phyloP scores from a whole-genome alignment of 2,329 filamentous ascomycete genomes.

The Nakataea oryzae region DNA sequence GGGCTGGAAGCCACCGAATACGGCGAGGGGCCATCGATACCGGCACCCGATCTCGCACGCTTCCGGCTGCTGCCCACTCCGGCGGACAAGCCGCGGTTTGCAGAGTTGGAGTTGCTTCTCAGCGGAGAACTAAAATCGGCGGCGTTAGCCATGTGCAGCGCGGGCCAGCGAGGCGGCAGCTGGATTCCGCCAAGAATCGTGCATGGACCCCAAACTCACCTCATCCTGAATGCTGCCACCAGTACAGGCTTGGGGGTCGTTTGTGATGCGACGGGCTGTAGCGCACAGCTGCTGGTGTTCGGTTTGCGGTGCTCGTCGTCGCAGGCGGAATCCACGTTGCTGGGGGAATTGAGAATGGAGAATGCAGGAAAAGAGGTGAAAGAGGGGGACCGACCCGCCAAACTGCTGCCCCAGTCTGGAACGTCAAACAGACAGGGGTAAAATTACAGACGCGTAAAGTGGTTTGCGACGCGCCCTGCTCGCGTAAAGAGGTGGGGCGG shows the following conservation, averaged over 20 bases:
- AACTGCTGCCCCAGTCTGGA: neutral
- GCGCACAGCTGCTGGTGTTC: neutral
- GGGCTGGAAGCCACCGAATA: constrained; percentile 45
- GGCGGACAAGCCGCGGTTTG: constrained; percentile 56
- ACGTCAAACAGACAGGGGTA: neutral
- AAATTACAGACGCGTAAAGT: neutral
- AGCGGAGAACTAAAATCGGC: constrained; percentile 59
- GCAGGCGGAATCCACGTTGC: neutral
- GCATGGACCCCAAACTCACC: neutral
- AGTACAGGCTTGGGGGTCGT: neutral
- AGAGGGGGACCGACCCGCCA: constrained; percentile 3
- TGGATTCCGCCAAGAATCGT: neutral
- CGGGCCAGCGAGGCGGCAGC: neutral
- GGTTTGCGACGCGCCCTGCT: neutral
- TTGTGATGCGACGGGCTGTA: neutral
- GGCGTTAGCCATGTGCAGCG: neutral
- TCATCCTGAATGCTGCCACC: neutral
- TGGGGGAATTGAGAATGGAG: neutral
- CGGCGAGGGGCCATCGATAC: constrained; percentile 40
- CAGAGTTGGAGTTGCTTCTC: constrained; percentile 69
- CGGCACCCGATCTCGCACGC: constrained; percentile 37
- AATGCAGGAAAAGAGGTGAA: constrained; percentile 1
- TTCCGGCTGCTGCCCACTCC: constrained; percentile 40
- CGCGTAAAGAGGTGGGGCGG: neutral
- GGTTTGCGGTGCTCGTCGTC: neutral